Conservation (phyloP, 352 stramenopile genomes). For the Detonula confervacea region DNA sequence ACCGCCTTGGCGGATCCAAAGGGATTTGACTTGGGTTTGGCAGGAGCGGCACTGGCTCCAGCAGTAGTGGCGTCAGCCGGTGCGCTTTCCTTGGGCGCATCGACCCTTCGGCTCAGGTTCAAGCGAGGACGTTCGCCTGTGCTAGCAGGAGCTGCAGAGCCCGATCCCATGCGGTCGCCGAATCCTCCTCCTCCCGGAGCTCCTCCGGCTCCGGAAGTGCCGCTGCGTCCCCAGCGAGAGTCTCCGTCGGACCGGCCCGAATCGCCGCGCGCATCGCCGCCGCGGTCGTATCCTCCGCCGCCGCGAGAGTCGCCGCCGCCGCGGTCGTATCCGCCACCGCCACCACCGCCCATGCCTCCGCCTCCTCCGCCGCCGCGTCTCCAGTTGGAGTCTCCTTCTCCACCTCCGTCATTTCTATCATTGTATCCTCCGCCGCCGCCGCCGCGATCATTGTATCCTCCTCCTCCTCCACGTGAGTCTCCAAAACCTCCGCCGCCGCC, state of each 20-base stretch:
- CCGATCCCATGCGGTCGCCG: constrained; percentile 2
- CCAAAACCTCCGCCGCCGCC: too few relatives aligned
- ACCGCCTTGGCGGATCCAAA: constrained; percentile 52
- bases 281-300: not conserved
- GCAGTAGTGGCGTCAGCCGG: constrained; percentile 17
- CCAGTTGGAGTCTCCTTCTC: constrained; percentile 10
- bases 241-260: too few relatives aligned
- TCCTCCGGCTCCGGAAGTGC: constrained; percentile 17
- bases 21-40: constrained; percentile 34
- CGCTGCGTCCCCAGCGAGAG: constrained; percentile 13
- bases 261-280: too few relatives aligned
- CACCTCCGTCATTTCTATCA: not conserved
- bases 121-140: constrained; percentile 57
- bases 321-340: constrained; percentile 12
- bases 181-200: constrained; percentile 22
- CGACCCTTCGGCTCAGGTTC: too few relatives aligned
- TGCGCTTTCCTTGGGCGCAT: too few relatives aligned
- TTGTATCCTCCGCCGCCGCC: not conserved
- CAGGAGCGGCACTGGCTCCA: constrained; percentile 1
- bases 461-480: too few relatives aligned
- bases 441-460: not conserved
- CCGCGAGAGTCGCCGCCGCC: constrained; percentile 11
- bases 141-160: constrained; percentile 4
- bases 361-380: constrained; percentile 13
- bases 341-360: not conserved